Evolutionary conservation across 2,329 filamentous ascomycete genomes (phyloP), one percentile per base, ranked within the genome.

Genomic region (Aspergillus fischeri): DNA sequence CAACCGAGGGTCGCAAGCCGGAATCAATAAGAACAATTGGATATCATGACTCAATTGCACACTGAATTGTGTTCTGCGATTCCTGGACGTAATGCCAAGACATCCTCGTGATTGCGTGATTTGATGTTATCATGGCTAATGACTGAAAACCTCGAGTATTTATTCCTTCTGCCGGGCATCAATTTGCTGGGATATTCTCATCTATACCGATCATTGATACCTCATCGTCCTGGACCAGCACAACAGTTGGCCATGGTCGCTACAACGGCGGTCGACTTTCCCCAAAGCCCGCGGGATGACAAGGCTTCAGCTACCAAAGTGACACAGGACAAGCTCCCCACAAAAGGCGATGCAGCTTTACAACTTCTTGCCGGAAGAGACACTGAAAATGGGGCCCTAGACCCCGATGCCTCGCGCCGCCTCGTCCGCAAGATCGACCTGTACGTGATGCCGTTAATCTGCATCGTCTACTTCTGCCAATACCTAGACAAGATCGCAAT

Each of bases 401-500:
- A 62, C 24, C 55, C 55, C 2, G 48, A 52, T 6, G 51, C 60
- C 8, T 59, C 58, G 17, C 41, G 35, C 38, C 62, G 56, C 17
- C 57, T 68, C 28, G 59, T 70, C 6, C 63, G 67, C 51, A 71
- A 68, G 54, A 65, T 70, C 41, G 69, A 72, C 45, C 50, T 69
- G 20, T 67, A 65, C 42, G 65, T 72, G 48, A 61, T 70, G 53
- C 69, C 69, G 10, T 56, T 67, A 1, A 67, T 73, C 41, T 72
- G 67, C 60, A 57, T 69, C 27, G 67, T 70, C 32, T 71, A 70
- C 51, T 65, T 70, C 44, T 55, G 71, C 6, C 66, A 69, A 29
- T 73, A 70, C 21, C 60, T 70, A 20, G 69, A 70, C 44, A 67
- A 67, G 27, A 61, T 61, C 32, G 60, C 63, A 11, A 55, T 69